phyloP scores from a whole-genome alignment of 176 grass and related monocot genomes.

The sorghum (Sorghum bicolor) region DNA sequence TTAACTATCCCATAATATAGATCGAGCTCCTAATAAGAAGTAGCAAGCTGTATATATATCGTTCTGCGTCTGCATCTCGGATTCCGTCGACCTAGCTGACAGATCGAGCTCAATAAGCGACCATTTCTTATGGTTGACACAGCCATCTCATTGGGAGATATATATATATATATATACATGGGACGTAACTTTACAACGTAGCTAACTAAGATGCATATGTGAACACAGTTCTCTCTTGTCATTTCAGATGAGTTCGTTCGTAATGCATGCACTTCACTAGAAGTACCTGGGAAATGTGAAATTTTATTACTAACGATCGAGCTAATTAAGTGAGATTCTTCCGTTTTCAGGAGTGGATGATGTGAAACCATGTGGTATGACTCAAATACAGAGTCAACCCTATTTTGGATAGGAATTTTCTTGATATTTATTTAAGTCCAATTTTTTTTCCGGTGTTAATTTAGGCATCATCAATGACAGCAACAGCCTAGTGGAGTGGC shows the following conservation, averaged over 20 bases:
- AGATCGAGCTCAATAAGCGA: background rate
- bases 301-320: background rate
- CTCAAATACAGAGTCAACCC: background rate
- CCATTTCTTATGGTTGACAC: background rate
- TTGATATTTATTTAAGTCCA: background rate
- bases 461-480: background rate
- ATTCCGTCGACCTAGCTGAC: background rate
- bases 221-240: background rate
- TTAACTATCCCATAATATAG: background rate
- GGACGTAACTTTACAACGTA: background rate
- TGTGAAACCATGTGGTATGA: conserved; percentile 8
- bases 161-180: too few species aligned
- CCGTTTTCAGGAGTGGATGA: background rate
- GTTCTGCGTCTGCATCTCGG: too few species aligned
- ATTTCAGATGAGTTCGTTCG: background rate
- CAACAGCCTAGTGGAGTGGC: background rate
- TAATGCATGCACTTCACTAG: background rate
- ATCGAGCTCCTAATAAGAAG: background rate
- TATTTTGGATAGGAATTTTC: too few species aligned
- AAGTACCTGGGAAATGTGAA: background rate
- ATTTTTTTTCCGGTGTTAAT: background rate
- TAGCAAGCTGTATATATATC: background rate
- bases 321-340: background rate
- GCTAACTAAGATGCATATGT: background rate
- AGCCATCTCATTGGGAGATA: background rate